phyloP scores from a whole-genome alignment of 2,329 filamentous ascomycete genomes.

The Dactylellina leptospora region DNA sequence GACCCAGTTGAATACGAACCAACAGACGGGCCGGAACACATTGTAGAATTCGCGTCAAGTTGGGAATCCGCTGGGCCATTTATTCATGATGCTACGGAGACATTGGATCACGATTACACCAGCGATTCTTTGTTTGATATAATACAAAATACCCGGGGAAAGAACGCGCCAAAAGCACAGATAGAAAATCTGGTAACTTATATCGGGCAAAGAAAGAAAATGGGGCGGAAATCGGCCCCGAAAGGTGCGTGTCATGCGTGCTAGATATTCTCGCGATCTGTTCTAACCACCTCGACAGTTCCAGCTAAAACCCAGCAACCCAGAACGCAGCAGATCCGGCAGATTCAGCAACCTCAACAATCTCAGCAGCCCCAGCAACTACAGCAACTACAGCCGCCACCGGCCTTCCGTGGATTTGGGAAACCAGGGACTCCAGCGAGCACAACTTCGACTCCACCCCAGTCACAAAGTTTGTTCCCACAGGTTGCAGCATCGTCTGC shows the following conservation, averaged over 20 bases:
- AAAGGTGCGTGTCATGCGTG: constrained; percentile 10
- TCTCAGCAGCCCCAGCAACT: too few species aligned
- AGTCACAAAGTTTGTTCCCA: constrained; percentile 17
- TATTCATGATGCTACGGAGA: constrained; percentile 16
- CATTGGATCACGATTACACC: constrained; percentile 3
- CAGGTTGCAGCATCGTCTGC: neutral
- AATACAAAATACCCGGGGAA: constrained; percentile 28
- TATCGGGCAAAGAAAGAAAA: constrained; percentile 18
- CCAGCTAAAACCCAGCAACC: constrained; percentile 9
- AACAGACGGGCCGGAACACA: constrained; percentile 30
- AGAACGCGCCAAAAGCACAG: constrained; percentile 21
- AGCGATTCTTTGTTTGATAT: constrained; percentile 34
- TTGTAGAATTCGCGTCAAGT: constrained; percentile 42
- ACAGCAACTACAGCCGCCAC: constrained; percentile 15
- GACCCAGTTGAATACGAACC: constrained; percentile 39
- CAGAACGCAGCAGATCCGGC: neutral
- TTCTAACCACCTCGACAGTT: constrained; percentile 15
- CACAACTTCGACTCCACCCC: neutral
- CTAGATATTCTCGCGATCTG: neutral
- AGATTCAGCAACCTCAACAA: neutral
- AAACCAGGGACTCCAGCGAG: constrained; percentile 1
- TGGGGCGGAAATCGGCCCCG: constrained; percentile 1
- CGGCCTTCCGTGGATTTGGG: constrained; percentile 26
- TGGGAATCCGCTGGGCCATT: constrained; percentile 47
- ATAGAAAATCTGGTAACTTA: constrained; percentile 18